Conservation (phyloP, 805 yeast species). For the Ogataea allantospora region DNA sequence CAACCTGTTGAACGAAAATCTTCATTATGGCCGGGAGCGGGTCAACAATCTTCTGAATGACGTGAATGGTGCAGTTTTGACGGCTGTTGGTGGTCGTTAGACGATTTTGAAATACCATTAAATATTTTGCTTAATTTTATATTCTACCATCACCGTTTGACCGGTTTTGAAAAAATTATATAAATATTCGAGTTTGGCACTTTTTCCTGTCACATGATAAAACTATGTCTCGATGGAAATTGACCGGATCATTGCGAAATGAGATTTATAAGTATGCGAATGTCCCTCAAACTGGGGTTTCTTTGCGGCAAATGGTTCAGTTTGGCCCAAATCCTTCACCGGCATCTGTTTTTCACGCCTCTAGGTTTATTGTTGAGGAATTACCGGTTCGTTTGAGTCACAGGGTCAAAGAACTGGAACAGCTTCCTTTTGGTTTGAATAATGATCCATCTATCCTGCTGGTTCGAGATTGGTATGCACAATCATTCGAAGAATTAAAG, state of each 20-base stretch:
- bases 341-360: constrained; percentile 77
- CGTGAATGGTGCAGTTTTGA: constrained; percentile 42
- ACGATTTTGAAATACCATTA: background rate
- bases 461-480: constrained; percentile 88
- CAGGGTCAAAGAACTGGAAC: constrained; percentile 79
- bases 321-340: constrained; percentile 79
- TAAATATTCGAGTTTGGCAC: background rate
- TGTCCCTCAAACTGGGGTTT: constrained; percentile 79
- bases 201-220: background rate
- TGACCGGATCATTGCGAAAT: constrained; percentile 49
- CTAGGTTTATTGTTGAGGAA: constrained; percentile 82
- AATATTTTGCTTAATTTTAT: background rate
- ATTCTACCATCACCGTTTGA: constrained; percentile 14
- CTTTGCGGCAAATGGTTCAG: constrained; percentile 86
- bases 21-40: constrained; percentile 32
- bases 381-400: constrained; percentile 84
- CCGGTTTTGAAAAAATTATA: constrained; percentile 9
- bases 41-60: constrained; percentile 36
- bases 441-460: constrained; percentile 71
- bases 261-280: constrained; percentile 64
- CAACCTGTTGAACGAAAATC: constrained; percentile 34
- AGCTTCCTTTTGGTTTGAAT: constrained; percentile 71
- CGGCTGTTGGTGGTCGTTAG: constrained; percentile 33
- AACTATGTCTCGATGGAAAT: constrained; percentile 39
- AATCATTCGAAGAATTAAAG: constrained; percentile 82